Percentiles rank a stretch among this genome's conserved stretches.
Evolutionary conservation across 352 stramenopile species (phyloP).

Genomic region (Phytophthora boehmeriae): DNA sequence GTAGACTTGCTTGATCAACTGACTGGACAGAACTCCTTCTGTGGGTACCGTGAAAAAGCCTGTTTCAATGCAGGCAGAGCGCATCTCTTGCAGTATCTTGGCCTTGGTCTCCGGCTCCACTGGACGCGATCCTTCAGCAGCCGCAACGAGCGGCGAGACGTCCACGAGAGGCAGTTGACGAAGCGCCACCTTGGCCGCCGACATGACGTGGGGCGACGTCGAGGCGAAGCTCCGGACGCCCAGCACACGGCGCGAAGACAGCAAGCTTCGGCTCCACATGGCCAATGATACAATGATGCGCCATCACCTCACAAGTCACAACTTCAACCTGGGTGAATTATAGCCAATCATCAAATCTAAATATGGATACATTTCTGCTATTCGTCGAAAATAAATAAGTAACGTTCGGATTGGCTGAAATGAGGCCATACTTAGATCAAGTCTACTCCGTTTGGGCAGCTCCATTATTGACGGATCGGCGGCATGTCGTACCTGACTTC

Average conservation of each 20-base stretch:
- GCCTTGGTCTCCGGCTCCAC: constrained; percentile 36
- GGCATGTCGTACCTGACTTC: constrained; percentile 82
- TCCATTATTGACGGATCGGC: not conserved
- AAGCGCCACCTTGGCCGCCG: constrained; percentile 50
- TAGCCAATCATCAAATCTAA: not conserved
- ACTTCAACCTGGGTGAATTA: constrained; percentile 18
- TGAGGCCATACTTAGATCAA: not conserved
- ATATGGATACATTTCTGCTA: not conserved
- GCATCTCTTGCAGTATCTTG: constrained; percentile 62
- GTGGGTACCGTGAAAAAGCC: constrained; percentile 87
- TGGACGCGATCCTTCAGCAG: constrained; percentile 6
- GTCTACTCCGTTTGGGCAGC: not conserved
- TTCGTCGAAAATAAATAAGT: not conserved
- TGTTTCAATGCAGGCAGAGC: constrained; percentile 54
- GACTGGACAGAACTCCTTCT: constrained; percentile 50
- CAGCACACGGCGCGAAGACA: not conserved
- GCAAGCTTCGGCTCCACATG: constrained; percentile 18
- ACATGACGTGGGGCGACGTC: constrained; percentile 41
- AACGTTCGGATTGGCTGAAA: not conserved
- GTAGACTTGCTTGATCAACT: constrained; percentile 67
- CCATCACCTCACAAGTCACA: not conserved
- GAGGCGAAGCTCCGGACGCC: constrained; percentile 20
- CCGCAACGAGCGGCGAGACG: constrained; percentile 59
- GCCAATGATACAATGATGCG: constrained; percentile 9
- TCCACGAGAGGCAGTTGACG: constrained; percentile 71